Conservation (phyloP, 2,329 filamentous ascomycete genomes). For the Botrytis aclada region DNA sequence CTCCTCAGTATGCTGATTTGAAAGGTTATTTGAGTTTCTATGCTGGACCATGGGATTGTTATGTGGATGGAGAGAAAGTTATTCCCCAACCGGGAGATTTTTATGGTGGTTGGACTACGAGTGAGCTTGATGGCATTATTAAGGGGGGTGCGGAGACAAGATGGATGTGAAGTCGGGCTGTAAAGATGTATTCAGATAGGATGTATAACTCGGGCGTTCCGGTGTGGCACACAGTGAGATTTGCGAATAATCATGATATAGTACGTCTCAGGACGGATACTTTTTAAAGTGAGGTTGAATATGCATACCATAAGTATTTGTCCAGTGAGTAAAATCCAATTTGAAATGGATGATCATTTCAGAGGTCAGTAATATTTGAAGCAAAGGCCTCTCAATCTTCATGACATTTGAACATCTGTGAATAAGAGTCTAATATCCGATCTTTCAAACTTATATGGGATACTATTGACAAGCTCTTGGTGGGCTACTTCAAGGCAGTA, state of each 20-base stretch:
- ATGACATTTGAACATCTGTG: not conserved
- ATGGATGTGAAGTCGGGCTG: slow-evolving; percentile 23
- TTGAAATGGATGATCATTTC: not conserved
- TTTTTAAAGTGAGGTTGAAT: not conserved
- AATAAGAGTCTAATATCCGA: not conserved
- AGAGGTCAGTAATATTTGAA: not conserved
- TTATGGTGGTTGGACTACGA: slow-evolving; percentile 63
- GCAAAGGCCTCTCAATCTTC: not conserved
- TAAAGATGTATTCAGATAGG: not conserved
- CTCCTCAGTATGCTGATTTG: slow-evolving; percentile 49
- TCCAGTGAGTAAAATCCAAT: not conserved
- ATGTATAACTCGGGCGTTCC: not conserved
- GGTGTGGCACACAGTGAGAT: not conserved
- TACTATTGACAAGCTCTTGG: not conserved
- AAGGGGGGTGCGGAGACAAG: slow-evolving; percentile 42
- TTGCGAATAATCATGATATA: not conserved
- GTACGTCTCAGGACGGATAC: not conserved
- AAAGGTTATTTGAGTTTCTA: slow-evolving; percentile 58
- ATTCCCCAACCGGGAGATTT: slow-evolving; percentile 59
- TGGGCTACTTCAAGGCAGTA: not conserved
- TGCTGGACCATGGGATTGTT: slow-evolving; percentile 60
- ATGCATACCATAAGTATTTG: not conserved
- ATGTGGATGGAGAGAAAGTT: slow-evolving; percentile 58
- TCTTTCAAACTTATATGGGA: not conserved
- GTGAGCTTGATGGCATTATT: slow-evolving; percentile 53